A percentile compares a stretch with the other conserved stretches of the same genome.
Conservation (phyloP, 2,329 filamentous ascomycete genomes). For the Colletotrichum godetiae region DNA sequence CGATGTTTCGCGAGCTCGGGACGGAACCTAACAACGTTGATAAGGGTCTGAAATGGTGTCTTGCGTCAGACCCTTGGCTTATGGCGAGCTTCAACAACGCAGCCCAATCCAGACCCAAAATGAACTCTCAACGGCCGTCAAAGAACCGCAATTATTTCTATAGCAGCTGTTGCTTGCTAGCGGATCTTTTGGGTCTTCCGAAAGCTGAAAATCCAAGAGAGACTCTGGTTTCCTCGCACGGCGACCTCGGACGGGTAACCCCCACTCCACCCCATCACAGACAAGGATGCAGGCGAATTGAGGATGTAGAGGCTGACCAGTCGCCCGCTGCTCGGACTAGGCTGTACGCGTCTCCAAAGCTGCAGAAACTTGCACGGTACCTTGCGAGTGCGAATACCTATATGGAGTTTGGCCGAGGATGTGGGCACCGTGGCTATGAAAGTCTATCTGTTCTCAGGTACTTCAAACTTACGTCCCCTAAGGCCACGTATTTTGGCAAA, state of each 20-base stretch:
- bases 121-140: background rate
- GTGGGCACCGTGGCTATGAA: no score
- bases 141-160: background rate
- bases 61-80: constrained; percentile 17
- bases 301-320: background rate
- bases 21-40: background rate
- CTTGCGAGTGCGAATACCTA: no score
- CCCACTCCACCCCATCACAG: background rate
- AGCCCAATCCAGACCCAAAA: background rate
- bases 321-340: no score
- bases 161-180: background rate
- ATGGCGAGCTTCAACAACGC: constrained; percentile 6
- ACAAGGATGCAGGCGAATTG: background rate
- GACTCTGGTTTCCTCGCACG: background rate
- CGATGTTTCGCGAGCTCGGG: background rate
- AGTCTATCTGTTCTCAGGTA: no score
- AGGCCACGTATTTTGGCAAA: no score
- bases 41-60: background rate
- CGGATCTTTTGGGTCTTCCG: no score
- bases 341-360: no score
- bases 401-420: no score
- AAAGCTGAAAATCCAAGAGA: background rate
- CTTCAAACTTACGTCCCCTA: no score
- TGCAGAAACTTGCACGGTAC: no score
- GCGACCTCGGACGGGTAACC: background rate